Percentiles rank a stretch among this genome's conserved stretches.
These are phyloP conservation scores for Macadamia tetraphylla DNA, from an alignment of 164 flowering plant genomes.

Conservation along the genomic window DNA sequence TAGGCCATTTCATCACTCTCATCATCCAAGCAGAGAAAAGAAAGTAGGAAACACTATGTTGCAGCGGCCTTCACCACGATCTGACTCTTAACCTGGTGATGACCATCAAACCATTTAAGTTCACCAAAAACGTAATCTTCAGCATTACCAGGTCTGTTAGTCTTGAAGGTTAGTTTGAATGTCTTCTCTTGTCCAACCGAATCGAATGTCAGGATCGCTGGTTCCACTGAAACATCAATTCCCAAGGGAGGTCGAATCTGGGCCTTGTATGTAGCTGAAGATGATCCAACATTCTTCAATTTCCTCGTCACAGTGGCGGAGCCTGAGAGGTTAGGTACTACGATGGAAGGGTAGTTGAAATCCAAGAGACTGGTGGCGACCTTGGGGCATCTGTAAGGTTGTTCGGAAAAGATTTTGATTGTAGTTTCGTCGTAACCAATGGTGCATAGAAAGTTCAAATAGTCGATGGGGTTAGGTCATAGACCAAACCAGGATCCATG, in stretches of 20 bases:
- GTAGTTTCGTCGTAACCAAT: slow-evolving; percentile 21
- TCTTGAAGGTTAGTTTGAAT: too few species aligned
- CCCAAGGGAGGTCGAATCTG: too few species aligned
- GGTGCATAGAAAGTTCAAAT: slow-evolving; percentile 47
- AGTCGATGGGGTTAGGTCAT: slow-evolving; percentile 42
- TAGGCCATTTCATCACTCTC: too few species aligned
- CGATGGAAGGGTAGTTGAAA: slow-evolving; percentile 60
- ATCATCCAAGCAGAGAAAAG: too few species aligned
- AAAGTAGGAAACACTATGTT: too few species aligned
- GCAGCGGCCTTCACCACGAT: slow-evolving; percentile 1
- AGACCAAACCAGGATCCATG: slow-evolving; percentile 56
- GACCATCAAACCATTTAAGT: too few species aligned
- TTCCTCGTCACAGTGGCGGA: slow-evolving; percentile 31
- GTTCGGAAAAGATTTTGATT: slow-evolving; percentile 6
- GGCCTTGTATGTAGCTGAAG: slow-evolving; percentile 33
- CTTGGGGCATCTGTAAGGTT: slow-evolving; percentile 13
- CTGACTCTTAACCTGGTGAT: too few species aligned
- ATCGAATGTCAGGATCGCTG: too few species aligned
- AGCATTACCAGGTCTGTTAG: too few species aligned
- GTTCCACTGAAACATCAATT: too few species aligned
- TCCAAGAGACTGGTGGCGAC: slow-evolving; percentile 17
- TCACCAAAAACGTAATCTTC: too few species aligned
- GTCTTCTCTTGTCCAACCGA: too few species aligned
- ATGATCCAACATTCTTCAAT: slow-evolving; percentile 54
- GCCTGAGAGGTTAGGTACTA: slow-evolving; percentile 29